Base-by-base conservation (phyloP, 352 stramenopile genomes). In the Pythium guiyangense region DNA sequence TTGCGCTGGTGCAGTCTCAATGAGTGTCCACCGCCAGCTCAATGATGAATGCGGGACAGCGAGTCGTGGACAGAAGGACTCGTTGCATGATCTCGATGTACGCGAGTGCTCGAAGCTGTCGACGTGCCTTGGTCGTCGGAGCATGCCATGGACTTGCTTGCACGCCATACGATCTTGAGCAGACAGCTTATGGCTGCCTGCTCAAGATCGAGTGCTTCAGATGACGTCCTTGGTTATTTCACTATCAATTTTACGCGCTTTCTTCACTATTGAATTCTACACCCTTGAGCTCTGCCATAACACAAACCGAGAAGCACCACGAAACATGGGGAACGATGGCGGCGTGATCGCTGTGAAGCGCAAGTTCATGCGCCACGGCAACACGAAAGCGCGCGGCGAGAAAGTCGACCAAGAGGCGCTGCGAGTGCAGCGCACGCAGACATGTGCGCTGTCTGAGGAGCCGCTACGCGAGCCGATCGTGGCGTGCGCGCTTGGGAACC, bases 291-390 rank as follows among this genome's bases (percentile, higher is more conserved):
- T 22, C 22, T 22, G 22, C 22, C 15, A 8, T 35, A 22, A 8
- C 6, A 37, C 22, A 3, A 44, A 6, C 6, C 14, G 34, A 54
- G 14, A 8, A 48, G 20, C 4, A 37, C 6, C 31, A 37, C 31
- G 6, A 46, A 77, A 4, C 51, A 97, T 97, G 91, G 91, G 91
- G 48, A 96, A 96, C 60, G 91, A 97, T 70, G 91, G 91, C 54
- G 91, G 91, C 60, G 91, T 97, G 50, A 88, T 97, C 78, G 91
- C 91, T n/a, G 89, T 96, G 50, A 94, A 97, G 81, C 85, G 91
- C 78, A 94, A 95, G 78, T 97, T 95, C 72, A 94, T 97, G 86
- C 84, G 88, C 58, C 85, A 94, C 60, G 84, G 74, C 42, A 89
- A 96, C 62, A 64, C 77, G 20, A 92, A 93, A 59, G 64, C 77